These are phyloP conservation scores for Candida sojae DNA, from an alignment of 1,139 yeast species.

Conservation along the genomic window DNA sequence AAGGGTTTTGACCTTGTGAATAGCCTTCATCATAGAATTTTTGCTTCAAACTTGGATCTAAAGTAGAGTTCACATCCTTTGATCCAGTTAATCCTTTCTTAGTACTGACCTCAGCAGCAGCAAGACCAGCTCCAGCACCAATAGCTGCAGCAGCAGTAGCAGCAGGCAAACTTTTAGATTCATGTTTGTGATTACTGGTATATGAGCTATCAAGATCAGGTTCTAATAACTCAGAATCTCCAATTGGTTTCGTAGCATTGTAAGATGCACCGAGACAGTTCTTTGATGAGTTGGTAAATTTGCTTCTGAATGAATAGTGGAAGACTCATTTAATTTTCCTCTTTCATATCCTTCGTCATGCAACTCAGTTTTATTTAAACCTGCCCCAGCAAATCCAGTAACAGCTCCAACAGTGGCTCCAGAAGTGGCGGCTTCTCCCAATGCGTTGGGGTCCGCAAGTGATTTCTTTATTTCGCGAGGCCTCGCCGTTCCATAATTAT, in stretches of 20 bases:
- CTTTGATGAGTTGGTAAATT: constrained; percentile 4
- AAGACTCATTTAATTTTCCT: constrained; percentile 4
- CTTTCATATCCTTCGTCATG: constrained; percentile 7
- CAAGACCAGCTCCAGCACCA: constrained; percentile 9
- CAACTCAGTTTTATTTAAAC: constrained; percentile 5
- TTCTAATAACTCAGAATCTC: constrained; percentile 5
- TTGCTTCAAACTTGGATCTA: constrained; percentile 1
- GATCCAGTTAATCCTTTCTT: not conserved
- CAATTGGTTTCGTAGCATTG: constrained; percentile 12
- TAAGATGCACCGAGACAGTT: constrained; percentile 11
- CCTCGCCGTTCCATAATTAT: constrained; percentile 9
- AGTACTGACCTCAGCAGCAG: constrained; percentile 5
- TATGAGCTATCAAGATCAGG: constrained; percentile 1
- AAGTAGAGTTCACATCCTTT: not conserved
- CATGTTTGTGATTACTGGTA: not conserved
- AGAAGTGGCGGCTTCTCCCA: constrained; percentile 5
- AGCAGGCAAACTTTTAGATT: constrained; percentile 6
- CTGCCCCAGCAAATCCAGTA: constrained; percentile 6
- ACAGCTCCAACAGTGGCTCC: constrained; percentile 9
- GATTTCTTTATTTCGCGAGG: constrained; percentile 7
- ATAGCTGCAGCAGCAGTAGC: constrained; percentile 13
- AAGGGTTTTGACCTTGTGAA: constrained; percentile 2
- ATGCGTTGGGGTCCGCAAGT: not conserved
- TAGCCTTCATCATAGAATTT: constrained; percentile 9
- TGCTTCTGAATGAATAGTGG: not conserved